Percentiles rank a stretch among this genome's conserved stretches.
Conservation (phyloP, 805 yeast genomes). For the Candida insectorum region DNA sequence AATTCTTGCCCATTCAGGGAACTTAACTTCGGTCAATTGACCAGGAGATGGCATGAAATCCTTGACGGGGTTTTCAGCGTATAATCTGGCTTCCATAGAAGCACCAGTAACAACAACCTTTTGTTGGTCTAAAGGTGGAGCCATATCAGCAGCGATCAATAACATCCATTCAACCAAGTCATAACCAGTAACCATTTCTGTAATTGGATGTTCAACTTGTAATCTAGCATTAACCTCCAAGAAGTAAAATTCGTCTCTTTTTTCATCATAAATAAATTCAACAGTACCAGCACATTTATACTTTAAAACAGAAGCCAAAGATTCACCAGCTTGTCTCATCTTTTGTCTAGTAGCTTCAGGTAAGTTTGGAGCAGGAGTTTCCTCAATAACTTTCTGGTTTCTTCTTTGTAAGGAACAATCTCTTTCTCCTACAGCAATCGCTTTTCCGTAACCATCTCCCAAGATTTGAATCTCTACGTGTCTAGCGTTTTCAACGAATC, state of each 20-base stretch:
- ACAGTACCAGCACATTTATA: constrained; percentile 98
- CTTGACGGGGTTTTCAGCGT: constrained; percentile 95
- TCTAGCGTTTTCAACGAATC: constrained; percentile 92
- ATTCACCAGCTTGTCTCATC: constrained; percentile 83
- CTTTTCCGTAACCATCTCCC: constrained; percentile 93
- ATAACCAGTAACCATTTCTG: constrained; percentile 91
- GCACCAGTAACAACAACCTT: constrained; percentile 71
- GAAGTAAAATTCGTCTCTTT: constrained; percentile 86
- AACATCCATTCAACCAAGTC: constrained; percentile 98
- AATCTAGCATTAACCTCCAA: constrained; percentile 94
- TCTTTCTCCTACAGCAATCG: constrained; percentile 93
- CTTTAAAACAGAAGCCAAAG: constrained; percentile 74
- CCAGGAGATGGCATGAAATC: constrained; percentile 97
- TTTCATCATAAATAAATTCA: constrained; percentile 88
- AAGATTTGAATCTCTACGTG: constrained; percentile 96
- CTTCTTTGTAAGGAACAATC: constrained; percentile 97
- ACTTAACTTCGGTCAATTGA: constrained; percentile 75
- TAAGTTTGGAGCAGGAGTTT: constrained; percentile 95
- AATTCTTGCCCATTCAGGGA: constrained; percentile 89
- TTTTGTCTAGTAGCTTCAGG: constrained; percentile 72
- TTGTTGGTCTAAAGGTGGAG: constrained; percentile 67
- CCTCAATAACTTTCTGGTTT: constrained; percentile 94
- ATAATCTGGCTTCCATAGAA: constrained; percentile 93
- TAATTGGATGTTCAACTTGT: constrained; percentile 97
- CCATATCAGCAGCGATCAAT: constrained; percentile 80